phyloP scores from a whole-genome alignment of 2,329 filamentous ascomycete species.

The Biscogniauxia marginata region DNA sequence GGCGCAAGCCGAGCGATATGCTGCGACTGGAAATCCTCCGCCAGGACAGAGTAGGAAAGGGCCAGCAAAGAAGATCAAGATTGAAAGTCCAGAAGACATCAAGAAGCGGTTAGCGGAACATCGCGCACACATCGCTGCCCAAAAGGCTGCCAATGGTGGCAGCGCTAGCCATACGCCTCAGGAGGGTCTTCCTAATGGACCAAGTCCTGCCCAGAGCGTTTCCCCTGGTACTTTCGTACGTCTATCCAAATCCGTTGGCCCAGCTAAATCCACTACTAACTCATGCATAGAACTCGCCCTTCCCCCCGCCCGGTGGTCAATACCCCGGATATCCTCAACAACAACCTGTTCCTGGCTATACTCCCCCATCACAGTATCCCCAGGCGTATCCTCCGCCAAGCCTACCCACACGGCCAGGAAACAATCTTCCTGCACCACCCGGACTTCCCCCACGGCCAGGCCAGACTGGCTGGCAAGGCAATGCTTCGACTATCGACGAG shows the following conservation, averaged over 20 bases:
- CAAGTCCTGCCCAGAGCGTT: conserved; percentile 51
- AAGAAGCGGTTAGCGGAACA: conserved; percentile 79
- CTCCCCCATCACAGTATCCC: conserved; percentile 37
- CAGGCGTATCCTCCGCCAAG: conserved; percentile 40
- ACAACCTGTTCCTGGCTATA: conserved; percentile 33
- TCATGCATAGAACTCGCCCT: conserved; percentile 39
- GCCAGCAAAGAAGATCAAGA: conserved; percentile 67
- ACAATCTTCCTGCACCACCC: conserved; percentile 37
- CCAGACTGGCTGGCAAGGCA: conserved; percentile 34
- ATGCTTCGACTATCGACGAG: conserved; percentile 47
- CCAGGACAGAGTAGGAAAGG: conserved; percentile 65
- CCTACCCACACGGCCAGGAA: conserved; percentile 47
- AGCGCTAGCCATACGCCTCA: conserved; percentile 49
- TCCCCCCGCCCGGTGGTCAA: conserved; percentile 41
- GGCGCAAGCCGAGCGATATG: conserved; percentile 77
- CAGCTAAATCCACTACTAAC: conserved; percentile 5
- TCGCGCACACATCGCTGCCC: conserved; percentile 65
- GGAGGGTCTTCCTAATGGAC: conserved; percentile 39
- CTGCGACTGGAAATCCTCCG: conserved; percentile 79
- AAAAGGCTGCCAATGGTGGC: conserved; percentile 56
- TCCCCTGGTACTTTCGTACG: conserved; percentile 60
- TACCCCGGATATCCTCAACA: conserved; percentile 40
- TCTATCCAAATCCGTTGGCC: conserved; percentile 19
- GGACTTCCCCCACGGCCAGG: conserved; percentile 46
- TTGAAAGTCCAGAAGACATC: conserved; percentile 74